These are phyloP conservation scores for Termitomyces titanicus DNA, from an alignment of 768 basidiomycete genomes.

Conservation along the genomic window DNA sequence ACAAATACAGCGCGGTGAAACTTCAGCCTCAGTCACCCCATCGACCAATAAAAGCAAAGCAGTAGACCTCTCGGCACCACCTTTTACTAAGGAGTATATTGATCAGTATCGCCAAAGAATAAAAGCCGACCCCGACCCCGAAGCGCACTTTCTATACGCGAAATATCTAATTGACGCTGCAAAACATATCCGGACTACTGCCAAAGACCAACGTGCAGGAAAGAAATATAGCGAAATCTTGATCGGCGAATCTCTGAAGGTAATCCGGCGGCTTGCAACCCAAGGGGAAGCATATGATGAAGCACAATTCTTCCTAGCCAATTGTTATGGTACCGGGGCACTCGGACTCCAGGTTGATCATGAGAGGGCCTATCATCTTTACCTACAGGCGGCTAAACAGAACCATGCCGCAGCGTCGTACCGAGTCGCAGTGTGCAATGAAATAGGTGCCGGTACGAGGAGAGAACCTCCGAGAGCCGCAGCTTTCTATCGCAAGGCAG, in stretches of 20 bases:
- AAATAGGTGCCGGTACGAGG: conserved; percentile 94
- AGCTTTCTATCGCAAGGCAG: conserved; percentile 95
- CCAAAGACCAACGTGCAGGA: conserved; percentile 76
- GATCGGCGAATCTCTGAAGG: conserved; percentile 86
- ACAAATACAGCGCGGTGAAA: conserved; percentile 53
- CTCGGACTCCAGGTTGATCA: conserved; percentile 97
- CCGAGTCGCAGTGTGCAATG: conserved; percentile 97
- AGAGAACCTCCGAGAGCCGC: conserved; percentile 86
- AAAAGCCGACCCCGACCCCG: conserved; percentile 96
- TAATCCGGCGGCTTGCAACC: conserved; percentile 88
- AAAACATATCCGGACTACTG: conserved; percentile 75
- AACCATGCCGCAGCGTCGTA: conserved; percentile 95
- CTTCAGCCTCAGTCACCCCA: conserved; percentile 50
- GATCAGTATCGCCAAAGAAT: conserved; percentile 97
- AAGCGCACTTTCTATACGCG: conserved; percentile 96
- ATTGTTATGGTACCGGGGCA: conserved; percentile 93
- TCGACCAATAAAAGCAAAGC: conserved; percentile 74
- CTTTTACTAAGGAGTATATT: conserved; percentile 94
- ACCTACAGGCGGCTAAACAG: conserved; percentile 95
- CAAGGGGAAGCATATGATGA: conserved; percentile 91
- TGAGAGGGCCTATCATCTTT: conserved; percentile 95
- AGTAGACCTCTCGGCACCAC: conserved; percentile 76
- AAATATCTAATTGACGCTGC: conserved; percentile 99
- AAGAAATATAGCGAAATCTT: conserved; percentile 90
- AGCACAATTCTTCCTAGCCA: conserved; percentile 97